These are phyloP conservation scores for Quercus berberidifolia DNA, from an alignment of 306 rosid genomes.

Conservation along the genomic window DNA sequence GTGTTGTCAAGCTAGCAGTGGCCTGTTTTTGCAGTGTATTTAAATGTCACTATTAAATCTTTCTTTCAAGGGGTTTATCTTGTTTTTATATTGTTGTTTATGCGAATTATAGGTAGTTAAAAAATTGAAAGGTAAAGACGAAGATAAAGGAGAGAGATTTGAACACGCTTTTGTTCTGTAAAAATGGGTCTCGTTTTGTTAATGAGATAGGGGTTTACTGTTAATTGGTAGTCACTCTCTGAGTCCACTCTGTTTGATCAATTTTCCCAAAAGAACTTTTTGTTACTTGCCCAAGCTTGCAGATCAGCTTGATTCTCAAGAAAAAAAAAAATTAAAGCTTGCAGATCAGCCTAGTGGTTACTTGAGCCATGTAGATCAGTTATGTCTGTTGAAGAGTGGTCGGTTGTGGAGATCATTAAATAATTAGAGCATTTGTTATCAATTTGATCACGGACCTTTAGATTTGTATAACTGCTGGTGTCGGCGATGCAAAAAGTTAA, in stretches of 20 bases:
- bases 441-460: background rate
- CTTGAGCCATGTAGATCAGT: background rate
- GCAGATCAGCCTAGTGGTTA: background rate
- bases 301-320: background rate
- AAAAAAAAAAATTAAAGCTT: too few species aligned
- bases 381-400: too few species aligned
- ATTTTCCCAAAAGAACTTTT: background rate
- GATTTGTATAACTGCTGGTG: background rate
- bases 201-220: background rate
- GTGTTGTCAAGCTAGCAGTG: background rate
- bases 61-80: background rate
- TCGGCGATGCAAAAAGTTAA: background rate
- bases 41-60: background rate
- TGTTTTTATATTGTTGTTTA: background rate
- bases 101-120: background rate
- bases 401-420: too few species aligned
- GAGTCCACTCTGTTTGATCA: background rate
- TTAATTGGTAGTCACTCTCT: background rate
- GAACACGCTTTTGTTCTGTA: background rate
- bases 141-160: background rate
- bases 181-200: background rate
- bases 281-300: background rate
- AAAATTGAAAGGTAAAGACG: background rate
- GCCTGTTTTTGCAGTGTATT: background rate
- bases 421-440: too few species aligned